These are phyloP conservation scores for Pyracantha coccinea DNA, from an alignment of 331 rosid genomes.

Conservation along the genomic window DNA sequence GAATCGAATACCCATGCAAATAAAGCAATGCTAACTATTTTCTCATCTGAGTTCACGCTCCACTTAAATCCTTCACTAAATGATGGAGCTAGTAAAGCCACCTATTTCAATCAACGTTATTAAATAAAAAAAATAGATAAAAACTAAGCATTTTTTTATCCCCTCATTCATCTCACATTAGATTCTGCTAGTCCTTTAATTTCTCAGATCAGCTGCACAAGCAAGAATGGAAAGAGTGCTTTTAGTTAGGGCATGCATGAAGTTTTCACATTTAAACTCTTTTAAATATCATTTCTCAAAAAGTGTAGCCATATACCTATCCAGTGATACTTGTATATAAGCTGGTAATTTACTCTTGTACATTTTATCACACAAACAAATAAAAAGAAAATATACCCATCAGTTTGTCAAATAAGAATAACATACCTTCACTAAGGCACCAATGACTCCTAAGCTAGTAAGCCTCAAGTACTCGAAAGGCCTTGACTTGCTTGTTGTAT, in stretches of 20 bases:
- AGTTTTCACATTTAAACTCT: background rate
- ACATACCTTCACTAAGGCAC: conserved; percentile 86
- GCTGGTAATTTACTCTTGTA: background rate
- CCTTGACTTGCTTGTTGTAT: conserved; percentile 59
- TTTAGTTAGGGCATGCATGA: background rate
- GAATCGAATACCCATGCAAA: background rate
- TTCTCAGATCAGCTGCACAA: background rate
- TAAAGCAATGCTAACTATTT: background rate
- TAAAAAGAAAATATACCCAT: background rate
- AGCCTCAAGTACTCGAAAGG: conserved; percentile 84
- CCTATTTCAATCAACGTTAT: background rate
- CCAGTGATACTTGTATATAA: background rate
- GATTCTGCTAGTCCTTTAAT: background rate
- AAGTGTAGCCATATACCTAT: background rate
- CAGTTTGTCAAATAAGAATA: background rate
- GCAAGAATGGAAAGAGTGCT: background rate
- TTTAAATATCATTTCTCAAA: background rate
- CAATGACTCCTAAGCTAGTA: conserved; percentile 87
- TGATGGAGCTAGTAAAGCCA: background rate
- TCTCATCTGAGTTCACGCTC: background rate
- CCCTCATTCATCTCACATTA: background rate
- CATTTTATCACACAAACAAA: background rate
- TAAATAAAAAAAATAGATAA: background rate
- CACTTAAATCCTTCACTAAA: background rate
- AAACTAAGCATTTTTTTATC: background rate